Evolutionary conservation across 208 protist genomes (phyloP), one percentile per base, ranked within the genome.

Genomic region (Tetramitus jugosus): DNA sequence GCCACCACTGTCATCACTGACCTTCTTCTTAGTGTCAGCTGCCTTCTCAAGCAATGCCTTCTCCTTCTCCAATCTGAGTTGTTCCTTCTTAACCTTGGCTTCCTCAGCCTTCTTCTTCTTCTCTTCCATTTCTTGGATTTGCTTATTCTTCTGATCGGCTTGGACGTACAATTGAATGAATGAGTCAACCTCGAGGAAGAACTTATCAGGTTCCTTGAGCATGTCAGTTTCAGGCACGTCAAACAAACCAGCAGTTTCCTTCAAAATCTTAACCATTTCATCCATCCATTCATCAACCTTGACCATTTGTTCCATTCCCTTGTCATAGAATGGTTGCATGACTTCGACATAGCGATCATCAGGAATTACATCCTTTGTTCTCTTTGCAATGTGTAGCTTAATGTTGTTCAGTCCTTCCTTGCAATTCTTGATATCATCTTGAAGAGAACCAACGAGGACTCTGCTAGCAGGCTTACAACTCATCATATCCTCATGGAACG

Each of bases 201-300:
- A 74, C 8, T 74, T 74, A 35, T 74, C 67, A 33, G 67, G 67
- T 74, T 74, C 67, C n/a, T 74, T 74, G 7, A 42, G 26, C 37
- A 74, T 43, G 26, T 74, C 67, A 29, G 46, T 31, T 23, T 0
- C 13, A 39, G 14, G 20, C 37, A 40, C 67, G 6, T 49, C 29
- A 37, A 53, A 74, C 39, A 39, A n/a, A 10, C 8, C 37, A 20
- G 67, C 67, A 33, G 37, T 20, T 39, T 52, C 7, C 29, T 74
- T 31, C 17, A 74, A 42, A 53, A 40, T 26, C 17, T 3, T 35
- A 6, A n/a, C 39, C 67, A 74, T 74, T 8, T 33, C 42, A 8
- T 45, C 37, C 10, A 45, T 40, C 37, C 53, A 53, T n/a, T 29
- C 42, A 31, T 74, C 67, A 17, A 74, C 37, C 10, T 20, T 53